Percentiles rank a stretch among this genome's conserved stretches.
Evolutionary conservation across 208 protist species (phyloP).

Genomic region (Acanthamoeba divionensis): DNA sequence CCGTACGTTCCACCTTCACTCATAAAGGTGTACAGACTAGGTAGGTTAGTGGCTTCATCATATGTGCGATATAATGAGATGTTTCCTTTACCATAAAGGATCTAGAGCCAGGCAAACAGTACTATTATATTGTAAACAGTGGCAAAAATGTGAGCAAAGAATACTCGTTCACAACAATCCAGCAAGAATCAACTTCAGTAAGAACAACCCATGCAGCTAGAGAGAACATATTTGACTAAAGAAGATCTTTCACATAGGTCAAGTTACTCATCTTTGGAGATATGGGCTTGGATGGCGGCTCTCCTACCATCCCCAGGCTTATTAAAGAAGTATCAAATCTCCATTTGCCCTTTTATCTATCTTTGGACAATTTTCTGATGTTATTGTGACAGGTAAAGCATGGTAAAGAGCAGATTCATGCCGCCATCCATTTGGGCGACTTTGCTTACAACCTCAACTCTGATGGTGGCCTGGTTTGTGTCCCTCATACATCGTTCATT

Average conservation of each 20-base stretch:
- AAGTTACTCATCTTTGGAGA: slow-evolving; percentile 21
- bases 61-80: neutral
- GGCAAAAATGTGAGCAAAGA: neutral
- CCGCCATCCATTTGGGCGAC: slow-evolving; percentile 40
- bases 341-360: neutral
- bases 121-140: slow-evolving; percentile 26
- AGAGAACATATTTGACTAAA: neutral
- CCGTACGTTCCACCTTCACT: neutral
- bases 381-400: neutral
- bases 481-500: too few species aligned
- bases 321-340: slow-evolving; percentile 7
- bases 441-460: slow-evolving; percentile 38
- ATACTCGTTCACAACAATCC: slow-evolving; percentile 2
- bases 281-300: slow-evolving; percentile 21
- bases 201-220: neutral
- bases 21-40: neutral
- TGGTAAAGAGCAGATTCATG: neutral
- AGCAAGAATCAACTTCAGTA: neutral
- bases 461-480: slow-evolving; percentile 2
- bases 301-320: neutral
- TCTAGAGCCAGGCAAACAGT: neutral
- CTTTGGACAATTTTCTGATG: neutral
- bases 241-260: neutral
- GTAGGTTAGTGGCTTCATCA: neutral
- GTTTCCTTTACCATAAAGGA: neutral